Evolutionary conservation across 2,329 filamentous ascomycete genomes (phyloP).

Genomic region (Aspergillus japonicus): DNA sequence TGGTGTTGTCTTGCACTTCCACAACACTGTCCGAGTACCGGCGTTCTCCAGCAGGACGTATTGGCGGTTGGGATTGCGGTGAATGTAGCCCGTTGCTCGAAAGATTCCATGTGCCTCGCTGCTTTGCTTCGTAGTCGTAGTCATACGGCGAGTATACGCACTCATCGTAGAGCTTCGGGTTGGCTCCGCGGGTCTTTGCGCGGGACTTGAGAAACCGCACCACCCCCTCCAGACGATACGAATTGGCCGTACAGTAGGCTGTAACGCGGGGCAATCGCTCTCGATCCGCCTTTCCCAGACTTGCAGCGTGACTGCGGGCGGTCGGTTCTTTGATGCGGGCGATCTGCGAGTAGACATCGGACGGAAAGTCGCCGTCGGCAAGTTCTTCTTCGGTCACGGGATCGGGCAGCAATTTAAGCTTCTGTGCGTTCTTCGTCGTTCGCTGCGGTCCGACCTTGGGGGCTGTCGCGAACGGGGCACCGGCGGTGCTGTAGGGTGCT

Average conservation of each 20-base stretch:
- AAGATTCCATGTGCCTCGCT: conserved; percentile 30
- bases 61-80: conserved; percentile 21
- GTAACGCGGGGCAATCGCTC: conserved; percentile 85
- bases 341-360: conserved; percentile 97
- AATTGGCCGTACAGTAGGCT: conserved; percentile 92
- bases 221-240: conserved; percentile 84
- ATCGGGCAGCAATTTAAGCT: conserved; percentile 93
- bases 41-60: conserved; percentile 55
- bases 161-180: conserved; percentile 92
- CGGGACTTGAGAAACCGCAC: conserved; percentile 89
- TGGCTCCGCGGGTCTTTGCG: conserved; percentile 71
- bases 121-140: conserved; percentile 60
- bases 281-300: conserved; percentile 89
- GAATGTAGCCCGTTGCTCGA: conserved; percentile 37
- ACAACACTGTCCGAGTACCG: conserved; percentile 68
- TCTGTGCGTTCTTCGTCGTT: conserved; percentile 93
- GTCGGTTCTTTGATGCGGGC: conserved; percentile 96
- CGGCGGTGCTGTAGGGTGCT: conserved; percentile 48
- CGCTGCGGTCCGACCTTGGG: conserved; percentile 89
- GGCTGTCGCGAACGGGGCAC: conserved; percentile 41
- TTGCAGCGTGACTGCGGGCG: conserved; percentile 84
- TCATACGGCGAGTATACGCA: conserved; percentile 95
- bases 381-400: conserved; percentile 79
- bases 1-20: conserved; percentile 61
- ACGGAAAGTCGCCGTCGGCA: conserved; percentile 81